Evolutionary conservation across 1,139 yeast genomes (phyloP).

Genomic region (Blastobotrys raffinosifermentans): DNA sequence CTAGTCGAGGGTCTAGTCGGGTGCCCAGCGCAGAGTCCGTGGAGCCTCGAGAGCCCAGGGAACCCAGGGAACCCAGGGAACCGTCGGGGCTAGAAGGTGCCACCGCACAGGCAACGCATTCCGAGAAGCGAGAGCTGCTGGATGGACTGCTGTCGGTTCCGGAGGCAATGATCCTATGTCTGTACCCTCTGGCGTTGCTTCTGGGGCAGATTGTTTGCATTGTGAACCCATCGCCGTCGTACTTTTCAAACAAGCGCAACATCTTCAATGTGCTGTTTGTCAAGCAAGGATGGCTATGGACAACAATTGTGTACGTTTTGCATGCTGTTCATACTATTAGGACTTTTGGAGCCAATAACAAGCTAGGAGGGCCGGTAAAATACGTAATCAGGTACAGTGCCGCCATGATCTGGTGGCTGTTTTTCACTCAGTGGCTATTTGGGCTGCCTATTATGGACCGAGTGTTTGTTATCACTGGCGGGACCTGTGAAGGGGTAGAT

Average conservation of each 20-base stretch:
- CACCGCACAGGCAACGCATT: no score
- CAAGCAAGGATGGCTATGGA: conserved; percentile 94
- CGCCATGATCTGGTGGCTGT: conserved; percentile 72
- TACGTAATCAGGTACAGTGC: conserved; percentile 35
- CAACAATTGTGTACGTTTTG: conserved; percentile 42
- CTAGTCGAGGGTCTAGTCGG: no score
- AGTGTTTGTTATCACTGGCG: conserved; percentile 76
- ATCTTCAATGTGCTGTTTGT: conserved; percentile 69
- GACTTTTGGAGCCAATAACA: conserved; percentile 1
- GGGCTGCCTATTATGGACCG: conserved; percentile 89
- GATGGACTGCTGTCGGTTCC: conserved; percentile 14
- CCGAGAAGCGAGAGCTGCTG: no score
- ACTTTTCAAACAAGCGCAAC: conserved; percentile 58
- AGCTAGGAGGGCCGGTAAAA: conserved; percentile 2
- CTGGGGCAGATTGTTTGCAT: conserved; percentile 28
- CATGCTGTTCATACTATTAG: conserved; percentile 13
- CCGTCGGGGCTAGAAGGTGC: no score
- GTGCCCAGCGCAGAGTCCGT: no score
- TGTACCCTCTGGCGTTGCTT: conserved; percentile 28
- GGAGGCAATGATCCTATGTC: conserved; percentile 18
- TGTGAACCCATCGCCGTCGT: conserved; percentile 21
- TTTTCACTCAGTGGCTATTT: conserved; percentile 86
- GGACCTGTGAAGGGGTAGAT: conserved; percentile 46
- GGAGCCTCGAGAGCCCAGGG: no score
- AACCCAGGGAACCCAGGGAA: no score